These are phyloP conservation scores for Yamadazyma jaroonii DNA, from an alignment of 1,139 yeast genomes.

Conservation along the genomic window DNA sequence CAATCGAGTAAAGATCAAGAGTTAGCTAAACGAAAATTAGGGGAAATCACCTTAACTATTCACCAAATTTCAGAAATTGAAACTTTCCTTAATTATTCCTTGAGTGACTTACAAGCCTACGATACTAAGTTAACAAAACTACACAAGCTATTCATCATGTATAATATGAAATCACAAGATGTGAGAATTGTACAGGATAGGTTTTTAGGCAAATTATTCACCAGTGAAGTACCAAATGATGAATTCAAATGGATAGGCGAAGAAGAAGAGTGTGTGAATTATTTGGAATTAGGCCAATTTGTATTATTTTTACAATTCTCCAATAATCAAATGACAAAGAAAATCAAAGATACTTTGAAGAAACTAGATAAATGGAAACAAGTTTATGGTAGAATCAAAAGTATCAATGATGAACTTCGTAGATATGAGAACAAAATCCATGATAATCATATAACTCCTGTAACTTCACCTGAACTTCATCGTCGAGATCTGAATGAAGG, in stretches of 20 bases:
- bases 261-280: constrained; percentile 10
- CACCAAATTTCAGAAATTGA: constrained; percentile 48
- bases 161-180: constrained; percentile 47
- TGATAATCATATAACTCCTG: background rate
- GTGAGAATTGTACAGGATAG: constrained; percentile 22
- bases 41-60: constrained; percentile 24
- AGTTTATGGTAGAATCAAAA: constrained; percentile 27
- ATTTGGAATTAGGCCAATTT: constrained; percentile 18
- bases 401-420: constrained; percentile 29
- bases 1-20: constrained; percentile 20
- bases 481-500: background rate
- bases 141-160: constrained; percentile 42
- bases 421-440: constrained; percentile 22
- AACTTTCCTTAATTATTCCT: constrained; percentile 53
- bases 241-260: constrained; percentile 13
- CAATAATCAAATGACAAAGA: constrained; percentile 34
- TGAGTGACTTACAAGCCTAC: constrained; percentile 43
- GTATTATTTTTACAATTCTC: constrained; percentile 30
- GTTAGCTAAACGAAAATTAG: constrained; percentile 14
- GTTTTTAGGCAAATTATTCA: constrained; percentile 15
- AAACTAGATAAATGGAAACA: constrained; percentile 54
- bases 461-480: background rate
- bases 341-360: constrained; percentile 36
- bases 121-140: constrained; percentile 30
- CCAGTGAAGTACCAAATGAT: constrained; percentile 10